Evolutionary conservation across 23 red algal genomes (phyloP).

Genomic region (Gracilaria caudata): DNA sequence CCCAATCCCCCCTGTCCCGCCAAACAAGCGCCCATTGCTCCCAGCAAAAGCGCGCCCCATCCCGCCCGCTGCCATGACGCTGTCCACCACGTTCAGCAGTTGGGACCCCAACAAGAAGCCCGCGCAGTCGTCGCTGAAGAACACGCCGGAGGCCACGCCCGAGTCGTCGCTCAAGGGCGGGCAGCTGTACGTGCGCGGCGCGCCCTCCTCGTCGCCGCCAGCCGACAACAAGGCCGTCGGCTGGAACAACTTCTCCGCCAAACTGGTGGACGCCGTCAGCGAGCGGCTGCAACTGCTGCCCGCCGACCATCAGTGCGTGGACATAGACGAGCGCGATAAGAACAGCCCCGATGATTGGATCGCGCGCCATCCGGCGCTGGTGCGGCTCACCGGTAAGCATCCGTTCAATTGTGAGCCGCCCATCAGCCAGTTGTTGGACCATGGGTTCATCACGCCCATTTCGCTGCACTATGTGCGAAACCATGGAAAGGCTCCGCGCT

Average conservation of each 20-base stretch:
- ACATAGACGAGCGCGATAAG: constrained; percentile 66
- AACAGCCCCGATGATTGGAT: constrained; percentile 89
- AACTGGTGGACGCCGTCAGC: constrained; percentile 12
- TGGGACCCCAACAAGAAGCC: constrained; percentile 74
- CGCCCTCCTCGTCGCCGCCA: neutral
- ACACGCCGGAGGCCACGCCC: constrained; percentile 79
- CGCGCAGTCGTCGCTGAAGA: constrained; percentile 64
- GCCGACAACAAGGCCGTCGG: constrained; percentile 36
- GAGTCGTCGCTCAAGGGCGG: constrained; percentile 72
- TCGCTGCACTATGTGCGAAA: constrained; percentile 91
- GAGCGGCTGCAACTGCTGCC: constrained; percentile 8
- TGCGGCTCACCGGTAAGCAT: constrained; percentile 90
- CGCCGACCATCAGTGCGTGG: constrained; percentile 43
- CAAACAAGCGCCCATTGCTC: no score
- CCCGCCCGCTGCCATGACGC: neutral
- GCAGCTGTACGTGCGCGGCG: constrained; percentile 27
- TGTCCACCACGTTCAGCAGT: neutral
- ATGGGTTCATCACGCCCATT: constrained; percentile 80
- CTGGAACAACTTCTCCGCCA: constrained; percentile 18
- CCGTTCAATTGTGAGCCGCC: constrained; percentile 95
- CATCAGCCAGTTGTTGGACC: constrained; percentile 64
- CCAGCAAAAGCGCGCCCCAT: no score
- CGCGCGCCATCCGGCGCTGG: constrained; percentile 72
- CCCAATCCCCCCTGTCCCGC: no score
- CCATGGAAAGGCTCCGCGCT: constrained; percentile 73